Evolutionary conservation across 805 yeast genomes (phyloP), one percentile per base, ranked within the genome.

Genomic region (Sungouiozyma ichnusensis): DNA sequence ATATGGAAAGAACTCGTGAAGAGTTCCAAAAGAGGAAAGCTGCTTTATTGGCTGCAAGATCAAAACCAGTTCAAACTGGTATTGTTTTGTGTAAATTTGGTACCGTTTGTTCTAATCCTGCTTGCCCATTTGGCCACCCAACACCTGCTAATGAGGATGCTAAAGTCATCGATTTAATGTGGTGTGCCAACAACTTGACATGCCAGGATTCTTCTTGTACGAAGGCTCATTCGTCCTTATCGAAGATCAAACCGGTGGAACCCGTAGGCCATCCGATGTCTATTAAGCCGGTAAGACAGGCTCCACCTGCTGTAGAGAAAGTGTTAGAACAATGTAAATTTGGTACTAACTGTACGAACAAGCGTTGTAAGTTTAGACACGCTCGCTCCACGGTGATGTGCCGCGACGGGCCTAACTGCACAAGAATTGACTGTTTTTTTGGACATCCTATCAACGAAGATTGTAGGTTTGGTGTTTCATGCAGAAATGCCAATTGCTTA

Each of bases 111-210:
- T 69, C 84, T 18, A 84, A 83, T 54, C 85, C 78, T 47, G 64
- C 76, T 47, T 87, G 96, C 67, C 85, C 87, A 20, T 85, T 80
- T 66, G 95, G 87, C 19, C 96, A 87, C 58, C 95, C 97, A 36
- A 85, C 95, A 0, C 92, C 94, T 1, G 82, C 85, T 15, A 85
- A 82, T 63, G 75, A 72, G 47, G 77, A 73, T 47, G 86, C 87
- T 20, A 76, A 78, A 51, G 85, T 86, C 34, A 66, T 74, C 14
- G 71, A 73, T 15, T 64, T 74, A 38, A 81, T 77, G 49, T 84
- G 94, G 94, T 87, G 96, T 67, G 65, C 79, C 6, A 76, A 69
- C 32, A 84, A 84, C 49, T 72, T 80, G 50, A 60, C 64, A 16
- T 87, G 96, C 66, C 49, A 62, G 19, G 76, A 85, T 55, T 60